Evolutionary conservation across 2,329 filamentous ascomycete genomes (phyloP).

Genomic region (Aspergillus sp.): DNA sequence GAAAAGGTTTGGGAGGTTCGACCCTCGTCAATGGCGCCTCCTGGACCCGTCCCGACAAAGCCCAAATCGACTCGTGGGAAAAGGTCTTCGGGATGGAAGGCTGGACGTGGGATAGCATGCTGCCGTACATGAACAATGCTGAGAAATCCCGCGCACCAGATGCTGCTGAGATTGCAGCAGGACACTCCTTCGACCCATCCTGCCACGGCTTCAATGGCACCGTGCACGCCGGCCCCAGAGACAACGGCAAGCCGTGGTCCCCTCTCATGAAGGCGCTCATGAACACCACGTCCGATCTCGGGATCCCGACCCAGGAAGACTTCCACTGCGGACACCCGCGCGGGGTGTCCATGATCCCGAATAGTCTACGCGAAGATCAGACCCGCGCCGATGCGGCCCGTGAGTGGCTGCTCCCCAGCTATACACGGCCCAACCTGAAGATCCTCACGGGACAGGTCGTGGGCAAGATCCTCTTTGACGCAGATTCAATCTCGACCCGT

Average conservation of each 20-base stretch:
- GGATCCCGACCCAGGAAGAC: conserved; percentile 21
- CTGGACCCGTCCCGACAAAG: conserved; percentile 32
- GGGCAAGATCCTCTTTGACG: conserved; percentile 23
- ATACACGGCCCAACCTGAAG: conserved; percentile 18
- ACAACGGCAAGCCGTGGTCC: conserved; percentile 21
- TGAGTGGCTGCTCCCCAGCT: conserved; percentile 28
- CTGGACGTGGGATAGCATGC: conserved; percentile 47
- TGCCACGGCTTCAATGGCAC: conserved; percentile 27
- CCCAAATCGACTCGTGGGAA: conserved; percentile 27
- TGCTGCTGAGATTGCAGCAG: conserved; percentile 19
- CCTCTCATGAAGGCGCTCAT: conserved; percentile 27
- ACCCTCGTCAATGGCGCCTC: conserved; percentile 30
- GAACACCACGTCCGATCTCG: conserved; percentile 12
- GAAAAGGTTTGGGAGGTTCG: conserved; percentile 30
- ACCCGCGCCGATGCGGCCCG: conserved; percentile 29
- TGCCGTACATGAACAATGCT: conserved; percentile 50
- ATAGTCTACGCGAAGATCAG: conserved; percentile 25
- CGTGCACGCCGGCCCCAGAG: conserved; percentile 23
- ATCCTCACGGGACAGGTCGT: conserved; percentile 28
- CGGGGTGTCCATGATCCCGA: conserved; percentile 32
- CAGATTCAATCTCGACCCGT: neutral
- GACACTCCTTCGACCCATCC: conserved; percentile 20
- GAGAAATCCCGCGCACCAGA: conserved; percentile 22
- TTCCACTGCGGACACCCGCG: conserved; percentile 27
- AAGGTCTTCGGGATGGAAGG: conserved; percentile 44